Base-by-base conservation (phyloP, 139 green algal species). In the Parachlorella kessleri region DNA sequence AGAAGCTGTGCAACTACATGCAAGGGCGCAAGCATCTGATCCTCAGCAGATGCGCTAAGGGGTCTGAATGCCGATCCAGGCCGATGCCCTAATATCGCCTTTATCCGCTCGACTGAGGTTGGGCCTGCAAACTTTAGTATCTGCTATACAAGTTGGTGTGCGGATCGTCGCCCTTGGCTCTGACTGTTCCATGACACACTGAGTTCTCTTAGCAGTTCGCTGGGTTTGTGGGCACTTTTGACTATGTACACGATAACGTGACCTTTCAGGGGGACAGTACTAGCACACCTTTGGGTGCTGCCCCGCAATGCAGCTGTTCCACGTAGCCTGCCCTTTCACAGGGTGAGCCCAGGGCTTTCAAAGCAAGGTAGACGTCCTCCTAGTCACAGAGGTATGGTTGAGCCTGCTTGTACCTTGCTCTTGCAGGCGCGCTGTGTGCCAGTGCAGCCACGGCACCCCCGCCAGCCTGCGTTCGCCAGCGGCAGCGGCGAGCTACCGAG, bases 391-490 rank as follows among this genome's bases (percentile, higher is more conserved):
- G n/a, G 28, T 9, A 10, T 70, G 6, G 32, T 18, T 78, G 37
- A 10, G 21, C 72, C 41, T 3, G 21, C 55, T 2, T 42, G 4
- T 26, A 53, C 35, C 36, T 4, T 78, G 23, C 6, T 33, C 4
- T 3, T 38, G 41, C 74, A 80, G 74, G 63, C 74, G 74, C 26
- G 24, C 26, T 4, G 14, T 78, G 18, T 83, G 78, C 55, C 53
- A 33, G 1, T 83, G 78, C 69, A 24, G 72, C 4, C 59, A 48
- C 9, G 78, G 78, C 48, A 72, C 74, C 35, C 23, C 32, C 23
- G 28, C n/a, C 3, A 23, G 21, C 3, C 36, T 80, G 66, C 66
- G 73, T 26, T 41, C 28, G 14, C 6, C 77, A 4, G 32, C 33
- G 0, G 67, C 77, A 35, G 77, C 77, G 8, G 24, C 30, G 32